Conservation (phyloP, 1,284 basidiomycete genomes). For the Lignosus rhinocerotis region DNA sequence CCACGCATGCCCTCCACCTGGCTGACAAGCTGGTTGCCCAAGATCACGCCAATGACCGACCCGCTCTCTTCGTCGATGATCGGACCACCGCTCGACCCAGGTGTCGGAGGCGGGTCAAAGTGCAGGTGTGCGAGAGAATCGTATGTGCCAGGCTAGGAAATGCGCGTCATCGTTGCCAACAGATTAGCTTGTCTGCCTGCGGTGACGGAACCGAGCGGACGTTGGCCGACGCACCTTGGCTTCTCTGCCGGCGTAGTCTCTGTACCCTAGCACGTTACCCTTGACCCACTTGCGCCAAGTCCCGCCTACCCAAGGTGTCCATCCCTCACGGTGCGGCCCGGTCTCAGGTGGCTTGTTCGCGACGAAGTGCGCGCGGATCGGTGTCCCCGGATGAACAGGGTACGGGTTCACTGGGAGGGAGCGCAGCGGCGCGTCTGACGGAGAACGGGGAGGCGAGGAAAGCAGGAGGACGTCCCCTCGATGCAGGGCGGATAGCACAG, state of each 20-base stretch:
- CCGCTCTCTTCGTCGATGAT: conserved; percentile 66
- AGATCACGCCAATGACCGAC: conserved; percentile 68
- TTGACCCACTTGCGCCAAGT: conserved; percentile 56
- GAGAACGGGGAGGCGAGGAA: conserved; percentile 24
- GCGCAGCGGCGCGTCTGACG: conserved; percentile 32
- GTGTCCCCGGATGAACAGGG: conserved; percentile 51
- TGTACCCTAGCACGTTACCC: conserved; percentile 57
- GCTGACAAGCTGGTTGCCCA: conserved; percentile 63
- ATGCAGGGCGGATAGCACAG: conserved; percentile 58
- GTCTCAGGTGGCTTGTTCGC: conserved; percentile 38
- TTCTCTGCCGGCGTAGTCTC: conserved; percentile 58
- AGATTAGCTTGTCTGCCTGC: no score
- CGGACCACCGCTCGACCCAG: conserved; percentile 73
- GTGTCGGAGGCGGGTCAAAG: conserved; percentile 58
- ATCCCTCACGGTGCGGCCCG: conserved; percentile 38
- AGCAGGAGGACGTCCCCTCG: conserved; percentile 60
- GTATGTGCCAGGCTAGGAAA: conserved; percentile 63
- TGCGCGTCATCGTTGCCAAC: no score
- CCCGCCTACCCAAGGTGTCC: conserved; percentile 53
- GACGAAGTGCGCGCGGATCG: conserved; percentile 60
- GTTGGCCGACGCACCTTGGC: conserved; percentile 44
- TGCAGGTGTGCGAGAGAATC: conserved; percentile 63
- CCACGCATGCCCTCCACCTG: conserved; percentile 58
- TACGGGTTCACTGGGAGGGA: conserved; percentile 71
- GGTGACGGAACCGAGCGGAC: not conserved